These are phyloP conservation scores for Hypoxylon sp. DNA, from an alignment of 2,329 filamentous ascomycete genomes.

Conservation along the genomic window DNA sequence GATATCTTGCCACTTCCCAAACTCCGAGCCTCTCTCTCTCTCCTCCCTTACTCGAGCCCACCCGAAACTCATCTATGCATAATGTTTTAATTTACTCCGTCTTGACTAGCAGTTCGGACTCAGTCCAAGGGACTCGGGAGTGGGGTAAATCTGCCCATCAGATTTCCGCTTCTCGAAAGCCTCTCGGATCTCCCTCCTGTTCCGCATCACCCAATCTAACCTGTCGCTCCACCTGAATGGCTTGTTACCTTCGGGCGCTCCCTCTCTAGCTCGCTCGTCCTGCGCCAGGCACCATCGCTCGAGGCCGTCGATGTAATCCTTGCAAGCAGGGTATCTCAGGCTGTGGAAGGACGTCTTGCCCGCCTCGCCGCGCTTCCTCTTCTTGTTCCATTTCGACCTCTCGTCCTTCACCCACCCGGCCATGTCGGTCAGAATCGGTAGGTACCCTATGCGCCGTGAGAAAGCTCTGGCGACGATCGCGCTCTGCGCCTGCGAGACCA, in stretches of 20 bases:
- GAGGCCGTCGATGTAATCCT: background rate
- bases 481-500: conserved; percentile 2
- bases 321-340: background rate
- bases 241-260: background rate
- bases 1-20: background rate
- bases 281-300: background rate
- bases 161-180: background rate
- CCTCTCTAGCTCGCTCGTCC: background rate
- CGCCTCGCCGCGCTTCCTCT: background rate
- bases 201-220: background rate
- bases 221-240: background rate
- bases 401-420: background rate
- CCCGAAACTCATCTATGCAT: background rate
- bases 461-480: background rate
- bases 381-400: background rate
- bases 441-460: background rate
- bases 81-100: background rate
- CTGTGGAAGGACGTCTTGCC: background rate
- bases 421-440: background rate
- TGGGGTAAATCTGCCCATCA: background rate
- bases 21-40: too few relatives aligned
- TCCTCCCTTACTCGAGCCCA: background rate
- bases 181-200: background rate
- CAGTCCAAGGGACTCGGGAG: background rate
- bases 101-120: background rate